Base-by-base conservation (phyloP, 495 filamentous ascomycete species). In the Neurospora sp. region DNA sequence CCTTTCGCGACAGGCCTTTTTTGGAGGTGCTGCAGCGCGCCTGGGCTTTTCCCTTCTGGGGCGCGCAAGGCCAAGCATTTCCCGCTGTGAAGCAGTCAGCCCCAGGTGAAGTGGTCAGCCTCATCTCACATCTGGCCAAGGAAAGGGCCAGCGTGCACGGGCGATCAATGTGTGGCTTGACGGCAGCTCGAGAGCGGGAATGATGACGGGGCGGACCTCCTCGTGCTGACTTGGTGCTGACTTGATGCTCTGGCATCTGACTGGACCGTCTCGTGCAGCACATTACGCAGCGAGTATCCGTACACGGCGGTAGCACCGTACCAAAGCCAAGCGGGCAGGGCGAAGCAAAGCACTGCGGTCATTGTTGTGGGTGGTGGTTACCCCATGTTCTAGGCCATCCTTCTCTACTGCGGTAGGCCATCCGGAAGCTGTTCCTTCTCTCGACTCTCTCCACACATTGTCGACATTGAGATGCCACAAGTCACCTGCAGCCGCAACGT, bases 21-120 rank as follows among this genome's bases (percentile, higher is more conserved):
- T 76, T 71, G 71, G 71, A 76, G 74, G 73, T 77, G 71, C 69
- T 70, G 73, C 69, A 71, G 27, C 77, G 75, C 77, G 78, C 76
- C 76, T 70, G 69, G 69, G 68, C 53, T 61, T 61, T 65, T 65
- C 53, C 53, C 53, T 65, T 65, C 53, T 65, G 31, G 27, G 53
- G 53, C 27, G 27, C 53, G 27, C 27, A 65, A 65, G 53, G 53
- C 53, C 53, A 65, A 65, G 53, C 53, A 65, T 35, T 65, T 65
- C 53, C 14, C 27, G 53, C 27, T 31, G 22, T 31, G 22, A 31
- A 61, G 53, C 53, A 22, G n/a, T 1, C 53, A 61, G 53, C 53
- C 53, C 53, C 53, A 61, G 53, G 5, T 59, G 10, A 59, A 59
- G 12, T 59, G 10, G 22, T 59, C 47, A 59, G 47, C 47, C 47